Evolutionary conservation across 768 basidiomycete genomes (phyloP), one percentile per base, ranked within the genome.

Genomic region (Leccinum ochraceum): DNA sequence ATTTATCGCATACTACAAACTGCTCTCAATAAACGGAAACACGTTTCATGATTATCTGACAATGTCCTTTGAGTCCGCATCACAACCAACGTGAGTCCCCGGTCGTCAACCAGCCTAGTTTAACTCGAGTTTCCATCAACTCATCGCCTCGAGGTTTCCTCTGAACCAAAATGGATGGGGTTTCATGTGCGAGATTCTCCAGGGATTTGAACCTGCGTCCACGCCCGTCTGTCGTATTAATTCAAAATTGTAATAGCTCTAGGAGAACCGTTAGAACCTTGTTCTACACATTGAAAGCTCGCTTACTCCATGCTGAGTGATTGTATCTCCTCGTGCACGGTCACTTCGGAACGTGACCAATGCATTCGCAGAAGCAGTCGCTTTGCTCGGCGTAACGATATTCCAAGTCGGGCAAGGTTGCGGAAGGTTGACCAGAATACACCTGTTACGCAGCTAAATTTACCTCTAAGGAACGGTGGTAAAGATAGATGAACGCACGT

Each of bases 191-290:
- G 64, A 61, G 36, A 71, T 67, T 56, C 71, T 59, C 70, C 67
- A 72, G 16, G 70, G 66, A 20, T 71, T 70, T 10, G 51, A 58
- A 9, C 63, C 60, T 14, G 62, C 54, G 10, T 65, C 62, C 37
- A 42, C 53, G 1, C 58, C 57, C 8, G 53, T 10, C 37, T 66
- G 62, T 26, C 71, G 67, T 49, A 63, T 46, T 7, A 71, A 54
- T 11, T 66, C 71, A 57, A 70, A 71, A 20, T 62, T 72, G 49
- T 72, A 72, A 37, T 68, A 66, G 13, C 67, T 62, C 71, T 66
- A 34, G 14, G 20, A 24, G 36, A 28, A 8, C 20, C 7, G 26
- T 55, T 3, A 42, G 28, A 54, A 52, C 39, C 16, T 24, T 14
- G 4, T n/a, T 3, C 26, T 7, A 8, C 36, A n/a, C 14, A 49